Base-by-base conservation (phyloP, 164 flowering plant genomes). In the Warburgia ugandensis region DNA sequence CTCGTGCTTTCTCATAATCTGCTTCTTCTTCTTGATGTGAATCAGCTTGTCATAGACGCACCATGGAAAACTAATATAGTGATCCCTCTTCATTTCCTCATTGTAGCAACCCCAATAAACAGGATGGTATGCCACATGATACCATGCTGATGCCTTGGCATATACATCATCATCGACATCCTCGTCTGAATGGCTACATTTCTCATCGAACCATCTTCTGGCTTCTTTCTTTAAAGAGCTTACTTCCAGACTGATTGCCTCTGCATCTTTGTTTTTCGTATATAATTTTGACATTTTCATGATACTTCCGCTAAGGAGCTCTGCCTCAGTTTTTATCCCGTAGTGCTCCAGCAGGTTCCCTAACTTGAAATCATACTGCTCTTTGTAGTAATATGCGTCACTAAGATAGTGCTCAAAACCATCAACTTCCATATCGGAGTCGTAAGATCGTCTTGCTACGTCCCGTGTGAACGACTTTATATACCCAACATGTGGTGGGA, bases 81-180 rank as follows among this genome's bases (percentile, higher is more conserved):
- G 94, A 26, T 60, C 75, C 19, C 82, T 47, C 10, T 71, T 60
- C 77, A 65, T 12, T 9, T 77, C 95, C 32, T 48, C 36, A 17
- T 77, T 77, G 72, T 74, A 80, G 48, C 29, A 14, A 14, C 88
- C 95, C 72, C 78, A 81, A 46, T 73, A 86, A 19, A 29, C 26
- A 1, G 68, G 80, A 64, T 90, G 90, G 50, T 90, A 90, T 0
- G 95, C 77, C 29, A 84, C 95, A 56, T 86, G 73, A 62, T 90
- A 86, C 91, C 95, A 86, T 26, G 94, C 95, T 1, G 95, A 83
- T 6, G 95, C 95, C 61, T 77, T 81, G 27, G 92, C 86, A 60
- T 62, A 63, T 2, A 45, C 28, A 52, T 78, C 69, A 17, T 62
- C 69, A 6, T 21, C 45, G 16, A 29, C n/a, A 6, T 40, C 68